Conservation (phyloP, 106 monocot genomes). For the Amphibolis antarctica region DNA sequence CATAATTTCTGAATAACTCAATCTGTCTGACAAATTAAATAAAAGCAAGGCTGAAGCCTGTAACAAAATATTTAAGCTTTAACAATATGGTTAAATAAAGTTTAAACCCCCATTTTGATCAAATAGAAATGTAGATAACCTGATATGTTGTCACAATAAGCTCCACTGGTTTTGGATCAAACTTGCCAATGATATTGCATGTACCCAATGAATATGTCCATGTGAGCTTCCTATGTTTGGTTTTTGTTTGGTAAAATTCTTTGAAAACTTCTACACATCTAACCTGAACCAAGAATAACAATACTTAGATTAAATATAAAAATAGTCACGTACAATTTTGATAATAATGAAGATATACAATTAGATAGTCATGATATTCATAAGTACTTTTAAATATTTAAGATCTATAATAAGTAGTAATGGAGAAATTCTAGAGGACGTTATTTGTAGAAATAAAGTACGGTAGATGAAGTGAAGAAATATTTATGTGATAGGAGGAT, state of each 20-base stretch:
- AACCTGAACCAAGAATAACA: conserved; percentile 6
- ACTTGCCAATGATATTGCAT: conserved; percentile 78
- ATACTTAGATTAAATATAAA: neutral
- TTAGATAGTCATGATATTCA: too few species aligned
- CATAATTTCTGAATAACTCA: conserved; percentile 83
- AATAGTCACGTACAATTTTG: neutral
- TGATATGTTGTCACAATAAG: conserved; percentile 74
- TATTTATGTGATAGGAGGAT: too few species aligned
- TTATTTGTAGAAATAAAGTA: too few species aligned
- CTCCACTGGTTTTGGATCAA: conserved; percentile 68
- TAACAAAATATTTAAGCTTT: neutral
- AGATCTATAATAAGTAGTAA: too few species aligned
- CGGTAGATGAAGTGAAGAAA: too few species aligned
- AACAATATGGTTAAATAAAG: too few species aligned
- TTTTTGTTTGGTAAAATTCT: conserved; percentile 86
- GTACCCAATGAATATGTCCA: conserved; percentile 81
- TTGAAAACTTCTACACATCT: conserved; percentile 43
- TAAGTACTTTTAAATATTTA: too few species aligned
- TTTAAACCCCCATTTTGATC: too few species aligned
- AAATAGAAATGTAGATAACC: conserved; percentile 11
- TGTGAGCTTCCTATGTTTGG: conserved; percentile 75
- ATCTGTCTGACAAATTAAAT: conserved; percentile 64
- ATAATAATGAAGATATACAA: too few species aligned
- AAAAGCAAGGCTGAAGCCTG: conserved; percentile 63
- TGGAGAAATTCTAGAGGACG: too few species aligned